phyloP scores from a whole-genome alignment of 2,329 filamentous ascomycete genomes.

The Cyphellophora attinorum region DNA sequence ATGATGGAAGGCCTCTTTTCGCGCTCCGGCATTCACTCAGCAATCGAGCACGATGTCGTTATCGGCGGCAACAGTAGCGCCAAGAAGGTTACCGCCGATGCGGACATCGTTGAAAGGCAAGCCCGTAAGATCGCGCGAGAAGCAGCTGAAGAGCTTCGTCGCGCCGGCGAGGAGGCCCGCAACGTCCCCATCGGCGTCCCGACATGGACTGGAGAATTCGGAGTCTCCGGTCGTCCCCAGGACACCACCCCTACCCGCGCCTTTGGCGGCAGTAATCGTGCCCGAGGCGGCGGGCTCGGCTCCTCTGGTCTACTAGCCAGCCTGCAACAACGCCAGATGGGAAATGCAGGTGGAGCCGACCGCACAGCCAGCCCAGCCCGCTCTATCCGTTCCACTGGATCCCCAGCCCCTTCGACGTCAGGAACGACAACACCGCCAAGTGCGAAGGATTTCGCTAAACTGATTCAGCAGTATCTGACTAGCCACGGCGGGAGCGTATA shows the following conservation, averaged over 20 bases:
- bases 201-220: slow-evolving; percentile 86
- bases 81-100: slow-evolving; percentile 62
- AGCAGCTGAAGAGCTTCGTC: slow-evolving; percentile 66
- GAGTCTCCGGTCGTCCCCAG: slow-evolving; percentile 63
- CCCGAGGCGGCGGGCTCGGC: slow-evolving; percentile 19
- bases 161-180: slow-evolving; percentile 62
- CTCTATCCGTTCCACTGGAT: slow-evolving; percentile 12
- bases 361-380: slow-evolving; percentile 16
- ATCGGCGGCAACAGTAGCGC: slow-evolving; percentile 54
- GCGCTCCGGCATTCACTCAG: slow-evolving; percentile 75
- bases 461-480: slow-evolving; percentile 71
- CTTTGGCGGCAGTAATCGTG: slow-evolving; percentile 22
- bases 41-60: slow-evolving; percentile 86
- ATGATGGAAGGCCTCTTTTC: slow-evolving; percentile 87
- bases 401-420: slow-evolving; percentile 9
- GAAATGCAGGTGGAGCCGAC: slow-evolving; percentile 8
- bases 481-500: slow-evolving; percentile 69
- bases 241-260: slow-evolving; percentile 37
- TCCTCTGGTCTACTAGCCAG: slow-evolving; percentile 45
- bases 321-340: slow-evolving; percentile 48
- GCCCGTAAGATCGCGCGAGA: slow-evolving; percentile 69
- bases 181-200: slow-evolving; percentile 71
- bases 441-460: slow-evolving; percentile 54
- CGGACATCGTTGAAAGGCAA: slow-evolving; percentile 68
- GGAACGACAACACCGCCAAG: slow-evolving; percentile 25